A percentile compares a stretch with the other conserved stretches of the same genome.
phyloP scores from a whole-genome alignment of 495 filamentous ascomycete genomes.

The Neurospora sp. region DNA sequence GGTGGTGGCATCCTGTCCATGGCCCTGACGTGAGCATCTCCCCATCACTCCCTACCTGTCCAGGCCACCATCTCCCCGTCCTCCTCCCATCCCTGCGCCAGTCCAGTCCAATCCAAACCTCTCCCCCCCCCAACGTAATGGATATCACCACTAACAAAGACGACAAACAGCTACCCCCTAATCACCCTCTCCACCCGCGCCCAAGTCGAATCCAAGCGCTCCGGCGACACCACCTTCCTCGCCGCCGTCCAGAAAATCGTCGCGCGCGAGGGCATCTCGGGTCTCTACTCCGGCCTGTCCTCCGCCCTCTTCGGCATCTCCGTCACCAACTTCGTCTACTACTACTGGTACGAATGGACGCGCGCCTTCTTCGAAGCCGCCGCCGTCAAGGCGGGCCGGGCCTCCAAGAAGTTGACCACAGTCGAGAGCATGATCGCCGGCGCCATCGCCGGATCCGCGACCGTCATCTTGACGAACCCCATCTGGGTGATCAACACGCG shows the following conservation, averaged over 20 bases:
- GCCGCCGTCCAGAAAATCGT: slow-evolving; percentile 80
- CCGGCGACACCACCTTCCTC: slow-evolving; percentile 65
- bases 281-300: slow-evolving; percentile 82
- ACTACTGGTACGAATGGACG: slow-evolving; percentile 99
- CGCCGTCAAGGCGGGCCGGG: slow-evolving; percentile 61
- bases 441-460: slow-evolving; percentile 87
- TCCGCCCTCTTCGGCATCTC: slow-evolving; percentile 94
- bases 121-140: too few species aligned
- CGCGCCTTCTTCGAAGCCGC: slow-evolving; percentile 79
- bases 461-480: slow-evolving; percentile 90
- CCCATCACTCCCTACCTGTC: slow-evolving; percentile 4
- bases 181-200: slow-evolving; percentile 96
- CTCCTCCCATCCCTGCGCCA: neutral
- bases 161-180: slow-evolving; percentile 59
- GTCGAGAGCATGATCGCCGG: slow-evolving; percentile 88
- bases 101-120: neutral
- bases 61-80: neutral
- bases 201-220: slow-evolving; percentile 89
- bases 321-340: slow-evolving; percentile 99
- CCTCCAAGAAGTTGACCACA: slow-evolving; percentile 75
- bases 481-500: slow-evolving; percentile 99
- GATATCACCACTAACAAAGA: neutral
- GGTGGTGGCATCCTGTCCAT: slow-evolving; percentile 92
- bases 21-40: slow-evolving; percentile 65
- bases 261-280: slow-evolving; percentile 75